A percentile compares a stretch with the other conserved stretches of the same genome.
phyloP scores from a whole-genome alignment of 805 yeast genomes.

The Saccharomyces kudriavzevii region DNA sequence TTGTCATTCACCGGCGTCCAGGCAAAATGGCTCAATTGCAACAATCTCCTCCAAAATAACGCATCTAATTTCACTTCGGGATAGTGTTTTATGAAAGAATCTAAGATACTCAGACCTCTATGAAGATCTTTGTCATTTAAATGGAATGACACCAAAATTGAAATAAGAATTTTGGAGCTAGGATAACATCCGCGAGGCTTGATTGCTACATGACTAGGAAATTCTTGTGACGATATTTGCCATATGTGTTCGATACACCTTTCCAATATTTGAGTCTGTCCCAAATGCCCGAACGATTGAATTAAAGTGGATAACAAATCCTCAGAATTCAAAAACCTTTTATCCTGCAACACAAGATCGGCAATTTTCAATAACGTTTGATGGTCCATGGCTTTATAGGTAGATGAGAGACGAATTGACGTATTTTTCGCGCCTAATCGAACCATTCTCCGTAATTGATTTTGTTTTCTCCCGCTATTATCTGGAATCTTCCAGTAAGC shows the following conservation, averaged over 20 bases:
- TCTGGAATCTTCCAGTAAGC: slow-evolving; percentile 11
- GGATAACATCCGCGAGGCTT: slow-evolving; percentile 9
- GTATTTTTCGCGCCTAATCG: slow-evolving; percentile 1
- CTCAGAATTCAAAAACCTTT: slow-evolving; percentile 3
- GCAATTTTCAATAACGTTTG: slow-evolving; percentile 10
- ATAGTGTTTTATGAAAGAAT: slow-evolving; percentile 14
- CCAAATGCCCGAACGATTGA: slow-evolving; percentile 20
- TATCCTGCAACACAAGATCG: slow-evolving; percentile 7
- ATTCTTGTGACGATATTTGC: slow-evolving; percentile 8
- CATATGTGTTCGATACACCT: slow-evolving; percentile 14
- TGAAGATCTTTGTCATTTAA: slow-evolving; percentile 9
- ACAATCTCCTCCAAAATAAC: slow-evolving; percentile 23
- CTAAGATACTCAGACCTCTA: slow-evolving; percentile 12
- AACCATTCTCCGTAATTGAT: background rate
- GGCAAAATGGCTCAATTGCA: slow-evolving; percentile 12
- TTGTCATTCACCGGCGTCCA: slow-evolving; percentile 14
- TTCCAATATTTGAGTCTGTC: slow-evolving; percentile 13
- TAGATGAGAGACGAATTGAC: slow-evolving; percentile 2
- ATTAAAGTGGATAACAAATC: slow-evolving; percentile 19
- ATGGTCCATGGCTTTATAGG: slow-evolving; percentile 9
- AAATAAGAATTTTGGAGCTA: slow-evolving; percentile 12
- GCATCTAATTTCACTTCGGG: slow-evolving; percentile 15
- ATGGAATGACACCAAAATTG: slow-evolving; percentile 18
- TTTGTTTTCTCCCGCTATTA: no score
- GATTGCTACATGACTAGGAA: background rate